phyloP scores from a whole-genome alignment of 129 eudicot species.

The Lactuca sativa region DNA sequence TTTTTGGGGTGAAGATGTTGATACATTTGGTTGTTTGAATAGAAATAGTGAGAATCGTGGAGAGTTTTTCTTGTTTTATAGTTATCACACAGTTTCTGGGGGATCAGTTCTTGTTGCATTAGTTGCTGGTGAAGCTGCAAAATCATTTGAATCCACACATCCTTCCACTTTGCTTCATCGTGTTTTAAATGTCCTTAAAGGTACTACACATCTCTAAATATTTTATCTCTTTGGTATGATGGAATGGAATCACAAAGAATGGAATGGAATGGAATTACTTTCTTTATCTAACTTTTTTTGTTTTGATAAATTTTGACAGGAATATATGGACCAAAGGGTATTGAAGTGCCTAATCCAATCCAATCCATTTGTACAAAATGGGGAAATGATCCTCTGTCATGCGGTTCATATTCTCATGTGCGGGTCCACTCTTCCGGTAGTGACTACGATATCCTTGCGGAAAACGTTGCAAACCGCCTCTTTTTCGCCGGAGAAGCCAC shows the following conservation, averaged over 20 bases:
- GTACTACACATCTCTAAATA: slow-evolving; percentile 32
- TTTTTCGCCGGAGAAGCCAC: slow-evolving; percentile 98
- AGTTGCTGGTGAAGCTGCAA: slow-evolving; percentile 95
- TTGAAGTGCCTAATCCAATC: slow-evolving; percentile 76
- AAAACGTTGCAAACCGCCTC: slow-evolving; percentile 63
- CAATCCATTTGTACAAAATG: slow-evolving; percentile 91
- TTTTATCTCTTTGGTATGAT: background rate
- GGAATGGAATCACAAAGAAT: background rate
- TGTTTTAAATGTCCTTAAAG: slow-evolving; percentile 74
- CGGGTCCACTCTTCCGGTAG: slow-evolving; percentile 73
- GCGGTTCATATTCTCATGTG: slow-evolving; percentile 92
- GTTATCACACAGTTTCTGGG: slow-evolving; percentile 96
- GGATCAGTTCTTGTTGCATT: slow-evolving; percentile 83
- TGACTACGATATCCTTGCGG: slow-evolving; percentile 91
- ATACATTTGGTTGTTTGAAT: slow-evolving; percentile 82
- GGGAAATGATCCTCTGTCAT: slow-evolving; percentile 80
- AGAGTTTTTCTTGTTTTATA: slow-evolving; percentile 76
- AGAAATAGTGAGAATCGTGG: slow-evolving; percentile 58
- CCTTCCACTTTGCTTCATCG: slow-evolving; percentile 72
- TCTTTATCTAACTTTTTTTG: background rate
- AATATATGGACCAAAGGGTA: slow-evolving; percentile 79
- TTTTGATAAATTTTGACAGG: slow-evolving; percentile 39
- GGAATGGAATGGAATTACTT: background rate
- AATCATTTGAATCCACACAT: slow-evolving; percentile 54
- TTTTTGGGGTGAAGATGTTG: slow-evolving; percentile 97